These are phyloP conservation scores for Omphalotus guepiniiformis DNA, from an alignment of 768 basidiomycete genomes.

Conservation along the genomic window DNA sequence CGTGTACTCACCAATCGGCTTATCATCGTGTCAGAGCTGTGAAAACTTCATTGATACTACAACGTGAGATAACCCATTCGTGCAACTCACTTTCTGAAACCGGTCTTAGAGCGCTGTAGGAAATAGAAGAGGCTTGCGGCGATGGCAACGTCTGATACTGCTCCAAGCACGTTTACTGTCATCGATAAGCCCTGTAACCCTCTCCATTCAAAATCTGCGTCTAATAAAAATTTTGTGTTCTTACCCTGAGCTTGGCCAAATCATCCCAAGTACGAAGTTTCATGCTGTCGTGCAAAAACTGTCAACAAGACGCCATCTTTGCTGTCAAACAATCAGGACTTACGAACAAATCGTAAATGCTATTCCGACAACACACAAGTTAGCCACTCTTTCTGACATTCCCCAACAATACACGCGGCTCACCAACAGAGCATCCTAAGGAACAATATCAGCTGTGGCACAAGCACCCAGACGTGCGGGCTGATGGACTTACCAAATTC, in stretches of 20 bases:
- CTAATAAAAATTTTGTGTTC: neutral
- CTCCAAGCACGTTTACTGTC: constrained; percentile 51
- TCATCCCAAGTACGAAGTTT: constrained; percentile 39
- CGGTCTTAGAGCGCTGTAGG: constrained; percentile 46
- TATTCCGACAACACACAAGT: constrained; percentile 17
- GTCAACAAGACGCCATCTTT: neutral
- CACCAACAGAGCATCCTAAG: constrained; percentile 36
- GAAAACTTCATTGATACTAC: constrained; percentile 3
- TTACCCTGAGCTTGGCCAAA: constrained; percentile 41
- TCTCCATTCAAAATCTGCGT: constrained; percentile 4
- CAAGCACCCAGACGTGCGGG: neutral
- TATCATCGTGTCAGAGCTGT: constrained; percentile 44
- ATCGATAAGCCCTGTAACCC: constrained; percentile 45
- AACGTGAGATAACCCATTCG: neutral
- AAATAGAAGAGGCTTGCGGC: constrained; percentile 45
- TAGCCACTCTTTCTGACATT: too few species aligned
- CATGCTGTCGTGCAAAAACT: constrained; percentile 28
- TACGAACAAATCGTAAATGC: constrained; percentile 47
- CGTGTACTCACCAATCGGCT: constrained; percentile 25
- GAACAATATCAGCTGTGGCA: neutral
- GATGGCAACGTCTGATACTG: constrained; percentile 46
- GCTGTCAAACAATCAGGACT: constrained; percentile 14
- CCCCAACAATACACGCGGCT: too few species aligned
- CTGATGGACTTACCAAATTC: constrained; percentile 40
- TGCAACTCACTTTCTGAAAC: constrained; percentile 42